A percentile compares a stretch with the other conserved stretches of the same genome.
These are phyloP conservation scores for Trichoderma orchidacearum DNA, from an alignment of 495 filamentous ascomycete species.

Conservation along the genomic window DNA sequence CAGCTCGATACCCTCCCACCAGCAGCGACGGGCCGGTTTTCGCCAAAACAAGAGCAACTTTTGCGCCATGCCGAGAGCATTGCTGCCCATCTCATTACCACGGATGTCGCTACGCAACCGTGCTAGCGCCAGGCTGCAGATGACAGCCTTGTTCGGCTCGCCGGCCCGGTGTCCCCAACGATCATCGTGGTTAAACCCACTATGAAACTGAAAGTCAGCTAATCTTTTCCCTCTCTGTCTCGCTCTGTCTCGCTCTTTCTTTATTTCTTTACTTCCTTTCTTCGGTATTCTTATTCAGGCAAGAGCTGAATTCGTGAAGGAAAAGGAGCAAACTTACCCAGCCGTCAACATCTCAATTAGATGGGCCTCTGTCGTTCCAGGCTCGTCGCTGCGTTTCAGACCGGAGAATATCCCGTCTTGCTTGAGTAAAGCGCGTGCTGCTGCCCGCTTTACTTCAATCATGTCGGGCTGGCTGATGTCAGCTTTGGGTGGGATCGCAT, in stretches of 20 bases:
- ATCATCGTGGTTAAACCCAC: slow-evolving; percentile 93
- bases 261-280: no score
- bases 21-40: slow-evolving; percentile 90
- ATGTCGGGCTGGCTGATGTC: slow-evolving; percentile 83
- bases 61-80: slow-evolving; percentile 93
- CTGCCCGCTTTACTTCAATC: slow-evolving; percentile 93
- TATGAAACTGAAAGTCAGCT: slow-evolving; percentile 15
- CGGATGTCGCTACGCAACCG: slow-evolving; percentile 84
- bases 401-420: slow-evolving; percentile 97
- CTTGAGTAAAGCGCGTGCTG: slow-evolving; percentile 68
- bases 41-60: slow-evolving; percentile 97
- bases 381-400: slow-evolving; percentile 84
- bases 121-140: slow-evolving; percentile 89
- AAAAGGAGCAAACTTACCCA: slow-evolving; percentile 49
- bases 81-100: slow-evolving; percentile 59
- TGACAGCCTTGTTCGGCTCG: slow-evolving; percentile 95
- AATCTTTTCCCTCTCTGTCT: neutral
- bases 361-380: slow-evolving; percentile 94
- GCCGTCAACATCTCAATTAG: slow-evolving; percentile 99
- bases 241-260: neutral
- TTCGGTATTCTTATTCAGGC: neutral
- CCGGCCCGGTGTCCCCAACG: slow-evolving; percentile 90
- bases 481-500: slow-evolving; percentile 77
- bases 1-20: slow-evolving; percentile 98
- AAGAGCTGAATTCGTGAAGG: neutral